phyloP scores from a whole-genome alignment of 768 basidiomycete genomes.

The Calocera viscosa region DNA sequence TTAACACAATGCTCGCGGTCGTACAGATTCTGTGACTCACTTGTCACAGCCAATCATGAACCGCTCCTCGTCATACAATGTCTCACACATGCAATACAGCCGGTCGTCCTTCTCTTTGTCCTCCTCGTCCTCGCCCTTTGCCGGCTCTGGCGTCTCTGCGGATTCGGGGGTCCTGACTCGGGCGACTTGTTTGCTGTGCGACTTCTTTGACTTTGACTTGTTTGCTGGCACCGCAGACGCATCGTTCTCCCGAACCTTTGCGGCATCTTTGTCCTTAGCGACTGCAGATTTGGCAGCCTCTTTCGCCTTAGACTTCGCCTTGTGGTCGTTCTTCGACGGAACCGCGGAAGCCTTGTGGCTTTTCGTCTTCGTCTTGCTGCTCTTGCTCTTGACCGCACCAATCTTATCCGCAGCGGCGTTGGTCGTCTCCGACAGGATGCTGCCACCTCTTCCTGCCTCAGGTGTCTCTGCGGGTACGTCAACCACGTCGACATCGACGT shows the following conservation, averaged over 20 bases:
- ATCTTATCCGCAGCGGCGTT: not conserved
- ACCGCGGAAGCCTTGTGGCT: not conserved
- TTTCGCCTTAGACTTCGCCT: not conserved
- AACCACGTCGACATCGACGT: not conserved
- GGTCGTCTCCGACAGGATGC: not conserved
- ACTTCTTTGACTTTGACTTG: not conserved
- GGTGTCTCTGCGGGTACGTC: not conserved
- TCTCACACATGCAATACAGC: constrained; percentile 81
- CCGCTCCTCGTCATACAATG: constrained; percentile 71
- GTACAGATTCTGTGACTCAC: constrained; percentile 32
- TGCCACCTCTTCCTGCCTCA: not conserved
- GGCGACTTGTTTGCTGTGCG: not conserved
- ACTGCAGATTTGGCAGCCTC: not conserved
- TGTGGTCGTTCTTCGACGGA: not conserved
- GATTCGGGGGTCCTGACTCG: not conserved
- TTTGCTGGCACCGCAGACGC: not conserved
- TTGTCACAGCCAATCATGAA: constrained; percentile 91
- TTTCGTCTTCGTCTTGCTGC: not conserved
- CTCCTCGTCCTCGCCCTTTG: constrained; percentile 19
- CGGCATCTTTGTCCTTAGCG: not conserved
- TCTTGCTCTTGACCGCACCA: not conserved
- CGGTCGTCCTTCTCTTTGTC: constrained; percentile 48
- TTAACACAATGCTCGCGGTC: not conserved
- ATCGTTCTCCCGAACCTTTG: not conserved
- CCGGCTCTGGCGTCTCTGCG: not conserved